A percentile compares a stretch with the other conserved stretches of the same genome.
phyloP scores from a whole-genome alignment of 768 basidiomycete species.

The Leccinum arenicola region DNA sequence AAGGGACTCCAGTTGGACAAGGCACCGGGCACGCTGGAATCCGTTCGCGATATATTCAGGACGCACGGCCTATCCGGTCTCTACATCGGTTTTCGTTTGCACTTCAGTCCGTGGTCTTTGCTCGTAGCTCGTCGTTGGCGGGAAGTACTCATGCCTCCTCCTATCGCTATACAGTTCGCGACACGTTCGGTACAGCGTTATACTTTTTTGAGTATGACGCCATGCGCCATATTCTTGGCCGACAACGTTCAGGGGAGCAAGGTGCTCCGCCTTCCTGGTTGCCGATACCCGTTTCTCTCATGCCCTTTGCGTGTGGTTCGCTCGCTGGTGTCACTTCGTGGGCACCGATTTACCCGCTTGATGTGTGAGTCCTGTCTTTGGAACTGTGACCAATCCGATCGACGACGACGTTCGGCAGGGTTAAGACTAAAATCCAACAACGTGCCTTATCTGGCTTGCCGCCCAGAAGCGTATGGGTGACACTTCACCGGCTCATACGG shows the following conservation, averaged over 20 bases:
- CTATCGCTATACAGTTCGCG: constrained; percentile 57
- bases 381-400: background rate
- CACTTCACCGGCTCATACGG: constrained; percentile 75
- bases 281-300: constrained; percentile 72
- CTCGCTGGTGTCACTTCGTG: constrained; percentile 87
- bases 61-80: constrained; percentile 61
- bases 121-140: background rate
- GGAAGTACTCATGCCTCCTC: constrained; percentile 8
- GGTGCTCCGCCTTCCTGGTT: constrained; percentile 82
- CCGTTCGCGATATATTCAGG: constrained; percentile 76
- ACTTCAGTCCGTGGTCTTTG: constrained; percentile 59
- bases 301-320: constrained; percentile 91
- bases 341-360: constrained; percentile 91
- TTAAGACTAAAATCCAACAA: constrained; percentile 96
- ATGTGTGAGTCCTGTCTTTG: constrained; percentile 60
- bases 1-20: constrained; percentile 69
- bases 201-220: constrained; percentile 96
- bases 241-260: constrained; percentile 75
- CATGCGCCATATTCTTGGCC: constrained; percentile 82
- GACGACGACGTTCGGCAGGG: constrained; percentile 40
- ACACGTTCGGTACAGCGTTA: constrained; percentile 84
- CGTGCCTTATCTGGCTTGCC: constrained; percentile 79
- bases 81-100: constrained; percentile 84
- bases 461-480: constrained; percentile 69
- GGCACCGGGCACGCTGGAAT: constrained; percentile 75